Percentiles rank a stretch among this genome's conserved stretches.
phyloP scores from a whole-genome alignment of 83 land plant species.

The Picea engelmannii region DNA sequence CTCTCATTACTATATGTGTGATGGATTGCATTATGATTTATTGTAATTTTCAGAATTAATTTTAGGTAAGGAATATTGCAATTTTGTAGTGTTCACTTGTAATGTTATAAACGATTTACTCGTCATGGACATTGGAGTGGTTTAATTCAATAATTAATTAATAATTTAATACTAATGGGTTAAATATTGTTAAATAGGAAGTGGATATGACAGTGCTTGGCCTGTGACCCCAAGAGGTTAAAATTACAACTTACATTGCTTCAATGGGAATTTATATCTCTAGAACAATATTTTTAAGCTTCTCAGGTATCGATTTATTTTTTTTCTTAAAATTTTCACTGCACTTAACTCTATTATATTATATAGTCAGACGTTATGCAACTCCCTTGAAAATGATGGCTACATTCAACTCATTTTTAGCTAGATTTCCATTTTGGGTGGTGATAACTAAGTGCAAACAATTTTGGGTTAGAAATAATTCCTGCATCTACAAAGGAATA shows the following conservation, averaged over 20 bases:
- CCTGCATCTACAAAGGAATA: slow-evolving; percentile 78
- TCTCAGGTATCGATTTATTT: slow-evolving; percentile 31
- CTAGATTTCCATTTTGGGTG: slow-evolving; percentile 26
- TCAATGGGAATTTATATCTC: slow-evolving; percentile 48
- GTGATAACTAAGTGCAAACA: slow-evolving; percentile 77
- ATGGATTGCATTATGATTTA: background rate
- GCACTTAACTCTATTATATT: no score
- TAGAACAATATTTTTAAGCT: slow-evolving; percentile 73
- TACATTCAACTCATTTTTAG: background rate
- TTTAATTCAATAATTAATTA: background rate
- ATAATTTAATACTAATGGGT: background rate
- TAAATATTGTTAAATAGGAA: slow-evolving; percentile 39
- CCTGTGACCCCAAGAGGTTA: slow-evolving; percentile 68
- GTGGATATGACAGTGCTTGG: slow-evolving; percentile 75
- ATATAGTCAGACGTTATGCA: no score
- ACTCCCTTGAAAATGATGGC: background rate
- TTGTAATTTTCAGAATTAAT: background rate
- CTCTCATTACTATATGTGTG: background rate
- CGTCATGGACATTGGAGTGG: background rate
- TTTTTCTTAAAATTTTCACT: no score
- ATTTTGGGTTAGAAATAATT: slow-evolving; percentile 93
- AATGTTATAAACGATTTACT: background rate
- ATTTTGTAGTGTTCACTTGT: background rate
- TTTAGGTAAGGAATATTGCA: background rate
- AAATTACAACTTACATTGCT: slow-evolving; percentile 70